A percentile compares a stretch with the other conserved stretches of the same genome.
Evolutionary conservation across 768 basidiomycete genomes (phyloP).

Genomic region (Rhizopogon vesiculosus): DNA sequence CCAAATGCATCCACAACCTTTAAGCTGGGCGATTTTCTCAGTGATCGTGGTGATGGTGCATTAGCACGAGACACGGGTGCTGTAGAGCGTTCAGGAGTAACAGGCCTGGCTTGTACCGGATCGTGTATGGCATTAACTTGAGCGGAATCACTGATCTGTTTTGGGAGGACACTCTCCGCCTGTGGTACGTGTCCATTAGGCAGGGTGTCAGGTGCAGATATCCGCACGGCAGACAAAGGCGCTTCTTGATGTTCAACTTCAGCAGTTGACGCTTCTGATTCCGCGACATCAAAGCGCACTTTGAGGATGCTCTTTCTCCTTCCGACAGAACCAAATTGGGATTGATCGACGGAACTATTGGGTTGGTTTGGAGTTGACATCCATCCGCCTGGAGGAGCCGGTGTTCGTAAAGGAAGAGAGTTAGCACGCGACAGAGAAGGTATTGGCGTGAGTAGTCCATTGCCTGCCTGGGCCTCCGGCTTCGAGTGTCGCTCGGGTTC

Average conservation of each 20-base stretch:
- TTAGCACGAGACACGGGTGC: conserved; percentile 22
- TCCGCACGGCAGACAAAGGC: conserved; percentile 22
- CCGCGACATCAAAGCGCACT: conserved; percentile 63
- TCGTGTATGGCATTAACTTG: conserved; percentile 4
- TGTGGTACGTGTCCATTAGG: not conserved
- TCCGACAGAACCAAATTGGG: conserved; percentile 29
- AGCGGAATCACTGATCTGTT: not conserved
- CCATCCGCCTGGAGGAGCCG: conserved; percentile 71
- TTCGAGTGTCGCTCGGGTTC: conserved; percentile 13
- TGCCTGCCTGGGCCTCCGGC: conserved; percentile 6
- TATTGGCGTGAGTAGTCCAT: conserved; percentile 38
- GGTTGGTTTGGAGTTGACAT: conserved; percentile 46
- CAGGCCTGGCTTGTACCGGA: conserved; percentile 6
- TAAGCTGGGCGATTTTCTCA: conserved; percentile 47
- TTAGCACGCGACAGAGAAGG: conserved; percentile 45
- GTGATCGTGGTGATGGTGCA: conserved; percentile 26
- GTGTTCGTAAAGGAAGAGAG: conserved; percentile 49
- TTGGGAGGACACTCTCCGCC: not conserved
- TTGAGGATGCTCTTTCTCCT: conserved; percentile 56
- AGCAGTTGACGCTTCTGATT: conserved; percentile 28
- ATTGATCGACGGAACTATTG: conserved; percentile 16
- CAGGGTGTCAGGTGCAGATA: not conserved
- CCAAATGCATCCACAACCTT: conserved; percentile 74
- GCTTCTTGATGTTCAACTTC: conserved; percentile 19
- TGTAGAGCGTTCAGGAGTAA: conserved; percentile 17